phyloP scores from a whole-genome alignment of 352 stramenopile genomes.

The Pythium graminicola region DNA sequence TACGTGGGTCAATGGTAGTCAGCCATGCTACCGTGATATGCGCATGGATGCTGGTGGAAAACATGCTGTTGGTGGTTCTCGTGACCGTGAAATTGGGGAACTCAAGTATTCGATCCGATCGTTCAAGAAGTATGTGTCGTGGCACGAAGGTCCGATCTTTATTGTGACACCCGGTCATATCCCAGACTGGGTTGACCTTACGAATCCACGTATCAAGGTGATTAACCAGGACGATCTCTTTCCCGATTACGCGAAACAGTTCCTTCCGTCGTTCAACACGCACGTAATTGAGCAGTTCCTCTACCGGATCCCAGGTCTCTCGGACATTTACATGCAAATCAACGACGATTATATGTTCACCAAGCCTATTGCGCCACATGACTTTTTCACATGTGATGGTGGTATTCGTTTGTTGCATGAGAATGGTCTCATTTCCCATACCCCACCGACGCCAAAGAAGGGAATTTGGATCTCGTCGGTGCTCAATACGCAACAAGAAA shows the following conservation, averaged over 20 bases:
- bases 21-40: conserved; percentile 76
- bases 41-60: conserved; percentile 63
- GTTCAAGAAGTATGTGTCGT: conserved; percentile 75
- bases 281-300: conserved; percentile 88
- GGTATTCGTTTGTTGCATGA: conserved; percentile 80
- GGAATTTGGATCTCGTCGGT: conserved; percentile 86
- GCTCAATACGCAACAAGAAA: conserved; percentile 84
- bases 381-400: conserved; percentile 85
- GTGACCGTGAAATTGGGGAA: conserved; percentile 84
- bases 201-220: conserved; percentile 78
- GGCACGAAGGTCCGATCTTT: conserved; percentile 80
- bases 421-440: conserved; percentile 66
- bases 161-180: conserved; percentile 81
- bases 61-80: conserved; percentile 64
- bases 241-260: conserved; percentile 69
- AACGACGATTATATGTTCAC: conserved; percentile 89
- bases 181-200: conserved; percentile 73
- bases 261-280: conserved; percentile 84
- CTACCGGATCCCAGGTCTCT: conserved; percentile 76
- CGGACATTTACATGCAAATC: conserved; percentile 85
- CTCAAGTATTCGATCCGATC: conserved; percentile 85
- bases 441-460: conserved; percentile 65
- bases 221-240: conserved; percentile 86
- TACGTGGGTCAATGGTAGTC: conserved; percentile 84
- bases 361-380: conserved; percentile 67